phyloP scores from a whole-genome alignment of 2,329 filamentous ascomycete genomes.

The Westerdykella ornata region DNA sequence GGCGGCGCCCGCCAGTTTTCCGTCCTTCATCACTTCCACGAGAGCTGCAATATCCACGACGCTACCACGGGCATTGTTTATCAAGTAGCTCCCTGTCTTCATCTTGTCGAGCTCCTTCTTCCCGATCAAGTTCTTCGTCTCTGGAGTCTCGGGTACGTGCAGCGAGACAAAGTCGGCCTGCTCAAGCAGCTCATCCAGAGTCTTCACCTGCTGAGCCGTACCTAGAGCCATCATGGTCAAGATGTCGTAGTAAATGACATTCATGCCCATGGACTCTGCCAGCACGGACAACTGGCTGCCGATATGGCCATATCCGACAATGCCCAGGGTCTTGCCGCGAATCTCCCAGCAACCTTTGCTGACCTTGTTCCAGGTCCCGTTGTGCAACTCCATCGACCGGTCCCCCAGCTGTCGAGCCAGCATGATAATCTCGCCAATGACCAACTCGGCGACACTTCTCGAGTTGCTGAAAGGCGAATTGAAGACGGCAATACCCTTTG shows the following conservation, averaged over 20 bases:
- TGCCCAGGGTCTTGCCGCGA: constrained; percentile 91
- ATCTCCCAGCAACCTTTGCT: constrained; percentile 97
- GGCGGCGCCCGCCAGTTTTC: constrained; percentile 88
- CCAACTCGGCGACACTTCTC: constrained; percentile 89
- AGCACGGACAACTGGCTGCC: constrained; percentile 92
- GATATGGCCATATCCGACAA: constrained; percentile 96
- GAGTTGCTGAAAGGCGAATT: constrained; percentile 99
- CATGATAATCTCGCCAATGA: constrained; percentile 87
- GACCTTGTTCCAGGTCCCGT: constrained; percentile 96
- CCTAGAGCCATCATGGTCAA: constrained; percentile 91
- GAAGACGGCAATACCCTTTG: constrained; percentile 90
- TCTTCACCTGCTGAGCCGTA: constrained; percentile 74
- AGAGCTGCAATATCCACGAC: constrained; percentile 92
- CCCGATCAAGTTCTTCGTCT: constrained; percentile 92
- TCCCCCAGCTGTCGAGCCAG: constrained; percentile 90
- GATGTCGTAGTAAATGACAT: constrained; percentile 94
- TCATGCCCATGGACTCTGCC: constrained; percentile 97
- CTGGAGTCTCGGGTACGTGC: constrained; percentile 87
- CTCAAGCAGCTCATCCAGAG: constrained; percentile 66
- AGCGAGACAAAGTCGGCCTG: constrained; percentile 87
- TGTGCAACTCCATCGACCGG: constrained; percentile 89
- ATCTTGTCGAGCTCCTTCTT: constrained; percentile 71
- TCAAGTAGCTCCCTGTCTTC: constrained; percentile 88
- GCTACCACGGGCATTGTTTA: constrained; percentile 90
- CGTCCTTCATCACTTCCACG: constrained; percentile 75